These are phyloP conservation scores for Chlamydomonas reinhardtii DNA, from an alignment of 163 green algal species.

Conservation along the genomic window DNA sequence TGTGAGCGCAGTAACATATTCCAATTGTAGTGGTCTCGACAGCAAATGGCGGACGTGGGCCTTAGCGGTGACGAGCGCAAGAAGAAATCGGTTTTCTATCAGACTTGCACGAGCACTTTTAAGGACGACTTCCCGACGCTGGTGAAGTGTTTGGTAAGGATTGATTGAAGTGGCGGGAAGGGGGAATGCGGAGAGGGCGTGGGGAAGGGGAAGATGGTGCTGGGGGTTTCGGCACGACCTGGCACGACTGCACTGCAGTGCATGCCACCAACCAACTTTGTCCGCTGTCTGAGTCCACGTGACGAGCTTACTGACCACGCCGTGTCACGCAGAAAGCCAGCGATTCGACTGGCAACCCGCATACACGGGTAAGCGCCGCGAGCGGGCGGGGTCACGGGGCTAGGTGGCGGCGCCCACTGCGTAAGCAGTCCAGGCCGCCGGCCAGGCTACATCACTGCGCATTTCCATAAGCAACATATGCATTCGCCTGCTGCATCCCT, in stretches of 20 bases:
- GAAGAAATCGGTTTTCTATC: constrained; percentile 2
- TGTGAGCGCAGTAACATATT: no score
- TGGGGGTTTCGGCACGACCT: not conserved
- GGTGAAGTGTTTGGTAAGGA: constrained; percentile 27
- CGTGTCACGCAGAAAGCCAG: not conserved
- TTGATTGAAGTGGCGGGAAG: no score
- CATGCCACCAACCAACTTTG: no score
- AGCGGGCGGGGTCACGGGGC: no score
- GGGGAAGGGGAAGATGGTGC: not conserved
- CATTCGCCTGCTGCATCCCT: no score
- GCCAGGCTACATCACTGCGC: no score
- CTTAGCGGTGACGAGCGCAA: constrained; percentile 15
- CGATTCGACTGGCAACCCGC: not conserved
- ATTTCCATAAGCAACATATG: no score
- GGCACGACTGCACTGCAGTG: not conserved
- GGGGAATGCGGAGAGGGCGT: not conserved
- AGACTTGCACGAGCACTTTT: not conserved
- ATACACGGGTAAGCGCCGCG: constrained; percentile 3
- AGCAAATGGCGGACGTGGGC: not conserved
- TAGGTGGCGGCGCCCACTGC: no score
- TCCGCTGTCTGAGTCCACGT: not conserved
- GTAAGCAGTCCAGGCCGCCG: not conserved
- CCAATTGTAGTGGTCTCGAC: not conserved
- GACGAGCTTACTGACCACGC: not conserved
- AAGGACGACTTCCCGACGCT: constrained; percentile 36